Base-by-base conservation (phyloP, 148 eudicot species). In the Simmondsia chinensis region DNA sequence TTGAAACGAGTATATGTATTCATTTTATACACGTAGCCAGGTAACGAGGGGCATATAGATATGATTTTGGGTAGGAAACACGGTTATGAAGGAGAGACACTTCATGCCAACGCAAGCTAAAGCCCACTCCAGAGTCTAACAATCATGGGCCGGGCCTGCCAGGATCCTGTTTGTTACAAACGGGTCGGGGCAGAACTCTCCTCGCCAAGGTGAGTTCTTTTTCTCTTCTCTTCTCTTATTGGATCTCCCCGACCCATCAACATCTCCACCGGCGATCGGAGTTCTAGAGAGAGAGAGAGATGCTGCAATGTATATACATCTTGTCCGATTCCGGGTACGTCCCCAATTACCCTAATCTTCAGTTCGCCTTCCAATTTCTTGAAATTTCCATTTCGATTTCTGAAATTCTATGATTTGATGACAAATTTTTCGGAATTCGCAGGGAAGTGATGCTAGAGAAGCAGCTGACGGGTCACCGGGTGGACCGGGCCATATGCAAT, bases 371-470 rank as follows among this genome's bases (percentile, higher is more conserved):
- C n/a, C 6, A 10, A 24, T 12, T 14, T 20, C 14, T 24, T 17
- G 5, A 15, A 3, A 17, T 22, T 21, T 20, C 20, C 41, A 14
- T 24, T 17, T 41, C 42, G 19, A 49, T 19, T 26, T 35, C 27
- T 22, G n/a, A n/a, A n/a, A 26, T 34, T 11, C 4, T 17, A 43
- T 40, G 23, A 6, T 6, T 33, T 20, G 20, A 23, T n/a, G n/a
- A n/a, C n/a, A n/a, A n/a, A 5, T 42, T 5, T 20, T 24, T 37
- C 9, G 33, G 11, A 5, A 1, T 33, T 44, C 47, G 34, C 59
- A 87, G 96, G 75, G 96, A 87, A 59, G 94, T 87, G 24, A 79
- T 87, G 68, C 68, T 87, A 39, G 94, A 82, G 59, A 87, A 87
- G 63, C 93, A 87, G 59, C 74, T 87, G 34, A 76, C 68, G 0